Evolutionary conservation across 2,329 filamentous ascomycete species (phyloP).

Genomic region (Bipolaris oryzae): DNA sequence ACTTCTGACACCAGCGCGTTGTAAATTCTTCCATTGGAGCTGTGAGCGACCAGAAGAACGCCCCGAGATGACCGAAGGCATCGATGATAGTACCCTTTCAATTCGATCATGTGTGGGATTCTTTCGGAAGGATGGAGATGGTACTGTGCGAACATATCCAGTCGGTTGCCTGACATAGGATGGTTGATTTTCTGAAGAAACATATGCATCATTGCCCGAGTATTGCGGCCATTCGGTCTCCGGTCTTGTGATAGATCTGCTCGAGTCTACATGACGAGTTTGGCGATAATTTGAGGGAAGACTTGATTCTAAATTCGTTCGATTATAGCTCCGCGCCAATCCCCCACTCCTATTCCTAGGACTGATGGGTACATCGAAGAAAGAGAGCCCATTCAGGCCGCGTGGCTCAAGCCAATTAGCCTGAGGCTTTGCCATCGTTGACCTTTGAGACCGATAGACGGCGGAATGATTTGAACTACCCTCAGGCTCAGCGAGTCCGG

Average conservation of each 20-base stretch:
- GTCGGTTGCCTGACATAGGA: conserved; percentile 9
- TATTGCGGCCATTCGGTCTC: conserved; percentile 9
- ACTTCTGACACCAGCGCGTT: conserved; percentile 33
- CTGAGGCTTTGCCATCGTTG: conserved; percentile 9
- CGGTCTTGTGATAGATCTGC: conserved; percentile 22
- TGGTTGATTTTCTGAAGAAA: conserved; percentile 5
- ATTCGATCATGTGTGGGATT: conserved; percentile 14
- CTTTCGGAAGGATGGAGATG: conserved; percentile 12
- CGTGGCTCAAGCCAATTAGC: conserved; percentile 30
- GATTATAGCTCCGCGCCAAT: not conserved
- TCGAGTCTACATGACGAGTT: conserved; percentile 18
- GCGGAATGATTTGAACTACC: conserved; percentile 37
- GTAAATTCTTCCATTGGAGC: conserved; percentile 24
- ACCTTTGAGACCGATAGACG: conserved; percentile 34
- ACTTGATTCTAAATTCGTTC: conserved; percentile 3
- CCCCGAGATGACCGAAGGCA: conserved; percentile 23
- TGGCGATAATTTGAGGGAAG: conserved; percentile 9
- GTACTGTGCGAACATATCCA: conserved; percentile 5
- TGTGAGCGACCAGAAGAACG: conserved; percentile 19
- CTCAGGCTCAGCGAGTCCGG: conserved; percentile 34
- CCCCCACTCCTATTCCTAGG: conserved; percentile 24
- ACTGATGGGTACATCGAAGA: conserved; percentile 41
- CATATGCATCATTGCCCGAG: conserved; percentile 13
- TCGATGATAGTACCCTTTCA: conserved; percentile 21
- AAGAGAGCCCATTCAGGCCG: conserved; percentile 45